Evolutionary conservation across 1,139 yeast species (phyloP).

Genomic region (Sugiyamaella paludigena): DNA sequence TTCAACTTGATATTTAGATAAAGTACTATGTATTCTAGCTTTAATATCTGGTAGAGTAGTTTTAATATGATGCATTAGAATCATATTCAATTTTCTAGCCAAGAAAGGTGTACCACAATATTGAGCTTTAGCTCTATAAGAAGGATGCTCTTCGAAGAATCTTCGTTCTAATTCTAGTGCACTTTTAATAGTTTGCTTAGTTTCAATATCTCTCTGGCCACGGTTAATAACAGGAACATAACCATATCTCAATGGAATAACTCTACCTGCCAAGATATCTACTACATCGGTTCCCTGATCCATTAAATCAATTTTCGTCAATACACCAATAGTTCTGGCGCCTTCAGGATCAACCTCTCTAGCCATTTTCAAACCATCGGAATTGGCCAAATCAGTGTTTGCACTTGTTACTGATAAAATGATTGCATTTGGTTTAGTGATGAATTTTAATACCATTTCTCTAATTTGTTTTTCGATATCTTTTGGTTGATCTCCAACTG

Average conservation of each 20-base stretch:
- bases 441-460: slow-evolving; percentile 91
- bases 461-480: slow-evolving; percentile 93
- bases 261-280: slow-evolving; percentile 94
- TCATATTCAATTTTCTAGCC: slow-evolving; percentile 88
- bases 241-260: slow-evolving; percentile 92
- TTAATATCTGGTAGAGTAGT: slow-evolving; percentile 95
- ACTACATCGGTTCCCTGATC: slow-evolving; percentile 98
- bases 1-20: slow-evolving; percentile 84
- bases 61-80: slow-evolving; percentile 88
- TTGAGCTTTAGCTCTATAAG: slow-evolving; percentile 90
- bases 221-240: slow-evolving; percentile 97
- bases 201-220: slow-evolving; percentile 94
- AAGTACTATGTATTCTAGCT: slow-evolving; percentile 81
- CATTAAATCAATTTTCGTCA: slow-evolving; percentile 96
- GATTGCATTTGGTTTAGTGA: slow-evolving; percentile 94
- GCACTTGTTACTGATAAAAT: slow-evolving; percentile 95
- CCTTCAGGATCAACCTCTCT: slow-evolving; percentile 99
- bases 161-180: slow-evolving; percentile 79
- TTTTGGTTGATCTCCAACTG: slow-evolving; percentile 98
- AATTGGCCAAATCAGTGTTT: slow-evolving; percentile 94
- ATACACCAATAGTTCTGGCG: slow-evolving; percentile 90
- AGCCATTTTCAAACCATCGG: slow-evolving; percentile 94
- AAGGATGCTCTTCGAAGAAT: slow-evolving; percentile 86
- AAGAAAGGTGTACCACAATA: slow-evolving; percentile 95
- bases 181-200: slow-evolving; percentile 77